Base-by-base conservation (phyloP, 1,139 yeast species). In the Lodderomyces jiufengensis region DNA sequence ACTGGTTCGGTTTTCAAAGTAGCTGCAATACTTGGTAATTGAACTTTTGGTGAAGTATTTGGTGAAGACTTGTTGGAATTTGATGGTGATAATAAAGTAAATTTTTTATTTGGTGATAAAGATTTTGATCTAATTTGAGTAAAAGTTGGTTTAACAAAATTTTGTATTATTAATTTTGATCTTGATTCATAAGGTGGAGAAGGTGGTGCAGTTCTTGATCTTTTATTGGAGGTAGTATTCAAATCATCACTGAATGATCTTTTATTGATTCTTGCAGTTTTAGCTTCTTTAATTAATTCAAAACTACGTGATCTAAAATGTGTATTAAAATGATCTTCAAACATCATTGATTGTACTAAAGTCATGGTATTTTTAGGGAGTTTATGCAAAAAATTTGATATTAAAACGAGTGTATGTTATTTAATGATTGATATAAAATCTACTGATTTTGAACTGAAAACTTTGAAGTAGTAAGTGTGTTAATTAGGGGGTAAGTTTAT, bases 171-270 rank as follows among this genome's bases (percentile, higher is more conserved):
- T 27, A 27, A 36, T 14, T 27, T 37, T 32, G 37, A 12, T 20
- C 13, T 11, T 5, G 36, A 32, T 29, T 46, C 46, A 26, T 41
- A 53, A n/a, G 71, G 68, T 3, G 69, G 71, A 14, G 70, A 66
- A 8, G 78, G 73, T 22, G 79, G 79, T 3, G 78, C 78, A 3
- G 79, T 73, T 50, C 71, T 59, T 9, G 75, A 63, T 34, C 76
- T 55, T 46, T 74, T 47, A 26, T 27, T 71, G 30, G 43, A 45
- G 8, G 24, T n/a, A 18, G 20, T 5, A 14, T 27, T 18, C 6
- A 37, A 31, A 27, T 45, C 44, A 36, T 57, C 63, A 34, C 60
- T 54, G 38, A 51, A 50, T 5, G 61, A 51, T 37, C 66, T 44
- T 43, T 57, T 57, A 36, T 50, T 55, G 30, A 44, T 44, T 27